Evolutionary conservation across 345 rosid genomes (phyloP), one percentile per base, ranked within the genome.

Genomic region (Sonneratia caseolaris): DNA sequence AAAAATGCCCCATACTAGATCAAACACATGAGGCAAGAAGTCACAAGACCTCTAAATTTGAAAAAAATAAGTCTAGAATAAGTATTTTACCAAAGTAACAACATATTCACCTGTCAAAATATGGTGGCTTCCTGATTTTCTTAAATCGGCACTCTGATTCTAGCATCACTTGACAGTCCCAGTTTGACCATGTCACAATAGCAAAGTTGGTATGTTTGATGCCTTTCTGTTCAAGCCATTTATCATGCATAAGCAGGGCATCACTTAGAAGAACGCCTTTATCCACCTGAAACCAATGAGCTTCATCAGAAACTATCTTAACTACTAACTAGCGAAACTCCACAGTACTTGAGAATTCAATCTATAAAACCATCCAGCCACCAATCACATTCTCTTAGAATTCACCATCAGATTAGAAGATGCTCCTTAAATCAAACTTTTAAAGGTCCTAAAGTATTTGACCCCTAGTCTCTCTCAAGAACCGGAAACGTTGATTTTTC

Each of bases 121-220:
- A 83, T 15, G 82, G 82, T n/a, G 88, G 88, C 74, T 85, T 85
- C 47, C 85, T 70, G 38, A 85, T 83, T 74, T 77, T 83, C 78
- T 85, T 85, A 45, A 81, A 78, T 5, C 82, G 85, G 74, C 89
- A 85, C 79, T 85, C 86, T 24, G 85, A 85, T 73, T 85, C 89
- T 81, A 85, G 76, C 86, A 85, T 83, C 37, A 81, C 85, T 18
- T 83, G 79, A 43, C 86, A 85, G 73, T 85, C 86, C 89, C 89
- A 85, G 74, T 85, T 80, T 48, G 86, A 83, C 86, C 86, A 83
- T 1, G 89, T 85, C 68, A 85, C 89, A 24, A 85, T 80, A 61
- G 85, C 85, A 64, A 85, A 85, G 76, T 76, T 85, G 42, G 85
- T 79, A 65, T 83, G 76, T 61, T 85, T 83, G 40, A 85, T 80